Evolutionary conservation across 805 yeast species (phyloP), one percentile per base, ranked within the genome.

Genomic region (Starmerella cellae): DNA sequence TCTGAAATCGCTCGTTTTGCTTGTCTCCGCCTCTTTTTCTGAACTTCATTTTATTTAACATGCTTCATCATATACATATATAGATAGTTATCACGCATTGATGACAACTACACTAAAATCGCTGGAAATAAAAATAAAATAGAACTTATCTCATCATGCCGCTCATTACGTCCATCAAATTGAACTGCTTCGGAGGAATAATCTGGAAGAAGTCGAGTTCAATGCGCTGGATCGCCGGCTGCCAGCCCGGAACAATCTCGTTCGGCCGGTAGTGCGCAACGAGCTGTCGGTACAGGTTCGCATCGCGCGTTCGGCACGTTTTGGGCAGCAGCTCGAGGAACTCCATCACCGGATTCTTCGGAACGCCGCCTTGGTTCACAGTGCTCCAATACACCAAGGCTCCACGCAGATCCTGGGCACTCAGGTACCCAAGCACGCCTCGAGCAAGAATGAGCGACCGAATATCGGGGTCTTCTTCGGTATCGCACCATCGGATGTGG

Each of bases 131-230:
- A n/a, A n/a, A n/a, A n/a, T n/a, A n/a, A n/a, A n/a, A n/a, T n/a
- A n/a, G n/a, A n/a, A n/a, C n/a, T 42, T 21, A 43, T 18, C 41
- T 36, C 37, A 78, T 58, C 32, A 79, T 60, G 22, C 80, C 77
- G 18, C 80, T 73, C 94, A 91, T 82, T 68, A 88, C 66, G 51
- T 75, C 78, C 50, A 81, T 59, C 53, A 77, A 60, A 54, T 79
- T 78, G 2, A 62, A 62, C 47, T 70, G 76, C 41, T 67, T 69
- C 39, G 66, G 73, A 14, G 74, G 67, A 49, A 54, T 56, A 46
- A 82, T 72, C 11, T 71, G 74, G 54, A 79, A 82, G 57, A 73
- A 78, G 22, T 70, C 59, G 48, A 69, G 67, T 29, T 85, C 94
- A 45, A 82, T 60, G 41, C 64, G 34, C 34, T 67, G 73, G 37